Evolutionary conservation across 1,139 yeast species (phyloP).

Genomic region (Kodamaea derodonti): DNA sequence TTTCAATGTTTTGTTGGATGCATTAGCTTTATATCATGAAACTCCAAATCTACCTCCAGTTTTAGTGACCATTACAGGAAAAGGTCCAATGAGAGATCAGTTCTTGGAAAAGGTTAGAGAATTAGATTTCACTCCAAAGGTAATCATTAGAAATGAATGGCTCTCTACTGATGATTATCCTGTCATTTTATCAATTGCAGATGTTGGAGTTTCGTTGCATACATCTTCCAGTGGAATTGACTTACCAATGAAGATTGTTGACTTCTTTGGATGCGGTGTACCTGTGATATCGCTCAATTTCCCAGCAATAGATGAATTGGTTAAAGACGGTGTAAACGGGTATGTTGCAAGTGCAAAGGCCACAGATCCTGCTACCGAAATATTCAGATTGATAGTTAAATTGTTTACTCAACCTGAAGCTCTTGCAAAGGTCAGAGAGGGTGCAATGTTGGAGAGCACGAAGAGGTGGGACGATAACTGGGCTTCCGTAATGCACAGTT

Average conservation of each 20-base stretch:
- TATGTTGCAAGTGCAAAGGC: conserved; percentile 27
- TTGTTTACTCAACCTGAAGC: conserved; percentile 40
- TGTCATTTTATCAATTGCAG: conserved; percentile 66
- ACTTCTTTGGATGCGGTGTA: conserved; percentile 92
- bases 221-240: conserved; percentile 91
- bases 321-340: conserved; percentile 45
- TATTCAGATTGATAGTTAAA: conserved; percentile 46
- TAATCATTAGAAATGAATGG: conserved; percentile 70
- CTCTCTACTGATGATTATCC: conserved; percentile 80
- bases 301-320: conserved; percentile 67
- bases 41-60: conserved; percentile 41
- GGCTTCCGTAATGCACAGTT: conserved; percentile 31
- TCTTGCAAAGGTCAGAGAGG: conserved; percentile 45
- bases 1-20: conserved; percentile 62
- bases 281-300: conserved; percentile 82
- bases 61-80: conserved; percentile 80
- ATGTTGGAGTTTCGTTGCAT: conserved; percentile 86
- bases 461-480: conserved; percentile 78
- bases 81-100: conserved; percentile 71
- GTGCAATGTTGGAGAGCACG: conserved; percentile 68
- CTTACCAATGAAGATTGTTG: conserved; percentile 95
- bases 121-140: conserved; percentile 37
- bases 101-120: conserved; percentile 46
- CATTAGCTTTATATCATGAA: conserved; percentile 51
- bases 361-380: conserved; percentile 43